These are phyloP conservation scores for Barnettozyma siamensis DNA, from an alignment of 805 yeast species.

Conservation along the genomic window DNA sequence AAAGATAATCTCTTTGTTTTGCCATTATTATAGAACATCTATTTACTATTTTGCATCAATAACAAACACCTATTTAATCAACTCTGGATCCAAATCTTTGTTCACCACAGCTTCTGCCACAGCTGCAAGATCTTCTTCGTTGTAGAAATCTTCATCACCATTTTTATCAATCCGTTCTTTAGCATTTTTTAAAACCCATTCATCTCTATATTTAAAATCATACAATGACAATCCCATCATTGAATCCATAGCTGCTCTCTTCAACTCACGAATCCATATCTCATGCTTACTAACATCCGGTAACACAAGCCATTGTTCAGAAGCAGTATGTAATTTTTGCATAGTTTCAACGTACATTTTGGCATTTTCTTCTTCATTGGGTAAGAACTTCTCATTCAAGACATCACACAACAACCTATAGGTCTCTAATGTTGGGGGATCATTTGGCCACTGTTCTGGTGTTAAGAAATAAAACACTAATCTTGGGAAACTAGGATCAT, in stretches of 20 bases:
- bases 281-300: constrained; percentile 30
- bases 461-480: constrained; percentile 42
- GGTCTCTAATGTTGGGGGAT: constrained; percentile 45
- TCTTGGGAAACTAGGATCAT: constrained; percentile 44
- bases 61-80: constrained; percentile 8
- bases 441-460: constrained; percentile 45
- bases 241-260: constrained; percentile 40
- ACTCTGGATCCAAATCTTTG: constrained; percentile 17
- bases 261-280: constrained; percentile 41
- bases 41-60: no score
- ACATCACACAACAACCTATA: constrained; percentile 29
- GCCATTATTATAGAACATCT: no score
- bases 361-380: constrained; percentile 8
- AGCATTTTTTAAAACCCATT: constrained; percentile 31
- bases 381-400: constrained; percentile 22
- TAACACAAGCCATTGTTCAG: constrained; percentile 39
- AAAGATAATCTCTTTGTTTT: constrained; percentile 9
- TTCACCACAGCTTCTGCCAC: constrained; percentile 25
- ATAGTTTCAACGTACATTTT: constrained; percentile 24
- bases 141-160: constrained; percentile 10
- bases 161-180: constrained; percentile 7
- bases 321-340: constrained; percentile 39
- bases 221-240: constrained; percentile 35
- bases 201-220: constrained; percentile 38
- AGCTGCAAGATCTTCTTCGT: constrained; percentile 21